Evolutionary conservation across 345 rosid genomes (phyloP), one percentile per base, ranked within the genome.

Genomic region (Luvunga scandens): DNA sequence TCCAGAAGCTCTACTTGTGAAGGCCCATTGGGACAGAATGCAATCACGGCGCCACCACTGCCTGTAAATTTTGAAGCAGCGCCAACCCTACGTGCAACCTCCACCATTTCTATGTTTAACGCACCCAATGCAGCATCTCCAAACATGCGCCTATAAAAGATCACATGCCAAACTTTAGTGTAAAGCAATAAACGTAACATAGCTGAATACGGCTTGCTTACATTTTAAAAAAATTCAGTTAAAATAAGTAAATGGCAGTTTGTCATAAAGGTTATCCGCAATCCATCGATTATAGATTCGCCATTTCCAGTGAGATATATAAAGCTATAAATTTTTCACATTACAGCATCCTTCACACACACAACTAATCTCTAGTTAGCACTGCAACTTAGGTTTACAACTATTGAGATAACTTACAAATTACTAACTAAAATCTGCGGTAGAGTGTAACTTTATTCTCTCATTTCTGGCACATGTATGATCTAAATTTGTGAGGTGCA

Each of bases 1-100:
- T 92, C 92, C 59, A 96, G 85, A 73, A 76, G 91, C 78, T 88
- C 77, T 45, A 80, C 93, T 76, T 96, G 99, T 27, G 86, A 55
- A 36, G 85, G 81, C 4, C 95, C 97, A 0, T 87, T 79, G 0
- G 95, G 99, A 73, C 99, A 94, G 86, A 84, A 94, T 10, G 81
- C 98, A 76, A 96, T 91, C 74, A 91, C 97, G 13, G 97, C 99
- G 81, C 99, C 97, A 69, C 97, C 99, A 63, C 99, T 96, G 73
- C 98, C 97, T 0, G 99, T 96, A 80, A 94, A 94, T 83, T 96
- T 96, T 1, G 97, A 86, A 0, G 97, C 91, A 69, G 97, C 95
- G 4, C 97, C 97, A 19, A 89, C 85, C 66, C 87, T 88, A 69
- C 95, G 85, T 24, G 95, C 97, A 21, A 92, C 83, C 79, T 92